Base-by-base conservation (phyloP, 2,329 filamentous ascomycete genomes). In the Exserohilum rostratum region DNA sequence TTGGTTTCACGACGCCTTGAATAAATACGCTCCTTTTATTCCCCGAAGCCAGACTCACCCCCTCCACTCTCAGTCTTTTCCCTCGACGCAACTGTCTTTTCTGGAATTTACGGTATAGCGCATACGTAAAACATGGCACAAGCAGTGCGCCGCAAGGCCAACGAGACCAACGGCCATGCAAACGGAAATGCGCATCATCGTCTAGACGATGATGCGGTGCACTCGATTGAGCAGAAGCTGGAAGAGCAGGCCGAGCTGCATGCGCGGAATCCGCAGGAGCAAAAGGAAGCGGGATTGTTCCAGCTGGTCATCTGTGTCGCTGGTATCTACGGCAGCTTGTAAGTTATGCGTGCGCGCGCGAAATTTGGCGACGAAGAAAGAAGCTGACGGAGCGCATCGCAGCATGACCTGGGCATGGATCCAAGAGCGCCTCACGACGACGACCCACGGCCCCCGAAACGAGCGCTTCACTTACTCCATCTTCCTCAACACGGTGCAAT, bases 271-370 rank as follows among this genome's bases (percentile, higher is more conserved):
- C 70, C 70, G 2, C 57, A 61, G 35, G 69, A 73, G 59, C 69
- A 73, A 60, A 75, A 69, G 54, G 65, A 75, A 57, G 67, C 88
- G 7, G 90, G 90, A 4, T 73, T 91, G 27, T 71, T 89, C 68
- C 90, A 96, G 76, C 84, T 97, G 51, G 77, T 93, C 44, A 85
- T 96, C 58, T 93, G 93, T 62, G 91, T 97, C n/a, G 87, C 87
- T 6, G 95, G 95, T 55, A 99, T 99, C 67, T 99, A 99, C 76
- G 91, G 89, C 31, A 96, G 93, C 31, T 99, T 99, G 93, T 97
- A 85, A 57, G 77, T 65, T 6, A 2, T 25, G 5, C 10, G 29
- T 37, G 33, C 30, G 9, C 9, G 45, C 22, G 15, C 1, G n/a
- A 12, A 17, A 6, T 25, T 10, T 12, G 13, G 27, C 15, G 31